Evolutionary conservation across 1,139 yeast genomes (phyloP).

Genomic region (Spencermartinsiella ligniputridi): DNA sequence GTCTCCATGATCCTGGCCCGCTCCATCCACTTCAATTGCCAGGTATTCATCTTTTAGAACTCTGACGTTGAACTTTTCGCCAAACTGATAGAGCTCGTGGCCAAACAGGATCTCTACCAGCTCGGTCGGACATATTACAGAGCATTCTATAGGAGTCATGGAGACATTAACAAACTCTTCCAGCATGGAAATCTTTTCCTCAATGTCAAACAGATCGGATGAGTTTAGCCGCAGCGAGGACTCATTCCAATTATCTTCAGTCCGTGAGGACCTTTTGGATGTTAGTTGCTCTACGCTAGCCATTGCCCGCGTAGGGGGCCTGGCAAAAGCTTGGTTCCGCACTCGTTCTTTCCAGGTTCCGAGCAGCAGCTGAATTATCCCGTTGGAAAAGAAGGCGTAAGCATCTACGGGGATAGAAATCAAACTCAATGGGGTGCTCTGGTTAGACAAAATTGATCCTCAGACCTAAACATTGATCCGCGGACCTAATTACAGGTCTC

Average conservation of each 20-base stretch:
- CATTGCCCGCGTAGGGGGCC: background rate
- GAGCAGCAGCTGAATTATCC: slow-evolving; percentile 27
- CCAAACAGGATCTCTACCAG: slow-evolving; percentile 39
- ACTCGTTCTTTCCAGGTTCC: slow-evolving; percentile 26
- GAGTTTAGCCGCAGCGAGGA: slow-evolving; percentile 4
- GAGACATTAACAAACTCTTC: slow-evolving; percentile 50
- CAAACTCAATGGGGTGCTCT: slow-evolving; percentile 27
- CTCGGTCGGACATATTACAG: slow-evolving; percentile 46
- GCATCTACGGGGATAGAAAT: slow-evolving; percentile 29
- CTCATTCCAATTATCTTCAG: slow-evolving; percentile 15
- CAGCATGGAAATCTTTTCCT: slow-evolving; percentile 17
- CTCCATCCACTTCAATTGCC: slow-evolving; percentile 58
- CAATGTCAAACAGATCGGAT: slow-evolving; percentile 13
- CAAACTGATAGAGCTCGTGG: slow-evolving; percentile 33
- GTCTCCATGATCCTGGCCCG: slow-evolving; percentile 53
- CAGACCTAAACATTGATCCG: too few relatives aligned
- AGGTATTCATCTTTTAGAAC: slow-evolving; percentile 47
- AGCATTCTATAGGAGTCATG: slow-evolving; percentile 53
- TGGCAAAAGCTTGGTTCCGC: slow-evolving; percentile 6
- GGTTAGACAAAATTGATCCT: background rate
- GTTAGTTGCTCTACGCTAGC: background rate
- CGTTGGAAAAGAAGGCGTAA: slow-evolving; percentile 27
- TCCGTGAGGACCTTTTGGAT: slow-evolving; percentile 9
- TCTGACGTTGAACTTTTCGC: slow-evolving; percentile 30
- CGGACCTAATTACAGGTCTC: too few relatives aligned